phyloP scores from a whole-genome alignment of 2,329 filamentous ascomycete genomes.

The Phialocephala sp. region DNA sequence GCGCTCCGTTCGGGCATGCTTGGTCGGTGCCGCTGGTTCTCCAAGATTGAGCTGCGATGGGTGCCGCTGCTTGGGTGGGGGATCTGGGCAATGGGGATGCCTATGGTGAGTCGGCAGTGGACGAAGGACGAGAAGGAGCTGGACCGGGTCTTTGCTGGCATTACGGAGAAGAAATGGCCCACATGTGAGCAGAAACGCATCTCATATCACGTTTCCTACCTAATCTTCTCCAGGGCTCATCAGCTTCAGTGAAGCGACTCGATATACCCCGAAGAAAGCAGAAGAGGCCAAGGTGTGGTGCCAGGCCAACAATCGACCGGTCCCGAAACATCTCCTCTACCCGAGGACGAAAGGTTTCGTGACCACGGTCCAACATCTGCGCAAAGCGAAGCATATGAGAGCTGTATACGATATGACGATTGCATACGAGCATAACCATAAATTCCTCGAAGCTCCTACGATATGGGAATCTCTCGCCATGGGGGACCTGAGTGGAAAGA shows the following conservation, averaged over 20 bases:
- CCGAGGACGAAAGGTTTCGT: slow-evolving; percentile 67
- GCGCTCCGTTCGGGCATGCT: slow-evolving; percentile 62
- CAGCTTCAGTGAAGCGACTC: slow-evolving; percentile 68
- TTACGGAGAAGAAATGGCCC: slow-evolving; percentile 57
- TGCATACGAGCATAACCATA: slow-evolving; percentile 53
- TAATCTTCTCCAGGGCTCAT: slow-evolving; percentile 58
- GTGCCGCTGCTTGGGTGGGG: slow-evolving; percentile 69
- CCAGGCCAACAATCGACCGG: slow-evolving; percentile 52
- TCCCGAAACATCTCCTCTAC: slow-evolving; percentile 63
- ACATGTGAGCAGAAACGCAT: slow-evolving; percentile 53
- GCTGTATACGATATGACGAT: slow-evolving; percentile 62
- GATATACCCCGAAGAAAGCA: slow-evolving; percentile 61
- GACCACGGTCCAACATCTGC: slow-evolving; percentile 61
- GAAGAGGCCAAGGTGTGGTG: slow-evolving; percentile 58
- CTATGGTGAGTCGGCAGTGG: slow-evolving; percentile 66
- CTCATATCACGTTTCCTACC: background rate
- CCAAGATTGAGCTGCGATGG: slow-evolving; percentile 62
- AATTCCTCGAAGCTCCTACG: slow-evolving; percentile 53
- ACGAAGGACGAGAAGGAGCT: slow-evolving; percentile 61
- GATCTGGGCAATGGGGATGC: slow-evolving; percentile 69
- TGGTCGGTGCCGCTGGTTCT: slow-evolving; percentile 65
- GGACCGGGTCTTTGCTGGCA: slow-evolving; percentile 60
- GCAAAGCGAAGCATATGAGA: slow-evolving; percentile 55
- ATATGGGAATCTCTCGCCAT: slow-evolving; percentile 60
- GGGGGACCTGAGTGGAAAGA: slow-evolving; percentile 46